Evolutionary conservation across 352 stramenopile genomes (phyloP), one percentile per base, ranked within the genome.

Genomic region (Pythium pyrilobum): DNA sequence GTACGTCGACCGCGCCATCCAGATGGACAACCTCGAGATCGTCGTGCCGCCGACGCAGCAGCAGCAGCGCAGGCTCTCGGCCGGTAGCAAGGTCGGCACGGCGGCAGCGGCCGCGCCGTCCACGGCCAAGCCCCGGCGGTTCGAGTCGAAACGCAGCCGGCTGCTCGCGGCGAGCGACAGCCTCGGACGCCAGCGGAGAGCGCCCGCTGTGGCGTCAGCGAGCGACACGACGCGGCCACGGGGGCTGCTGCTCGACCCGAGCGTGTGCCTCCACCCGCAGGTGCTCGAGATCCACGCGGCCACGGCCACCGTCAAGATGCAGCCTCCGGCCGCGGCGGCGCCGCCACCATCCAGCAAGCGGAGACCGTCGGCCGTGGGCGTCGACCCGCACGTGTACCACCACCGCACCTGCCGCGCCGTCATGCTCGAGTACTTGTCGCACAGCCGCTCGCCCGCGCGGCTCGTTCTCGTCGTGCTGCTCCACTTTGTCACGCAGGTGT

Each of bases 341-440:
- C n/a, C n/a, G n/a, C n/a, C n/a, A n/a, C n/a, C n/a, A n/a, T n/a
- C n/a, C n/a, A n/a, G n/a, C n/a, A n/a, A n/a, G n/a, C n/a, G n/a
- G n/a, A n/a, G n/a, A n/a, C 31, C 34, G 11, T 52, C 45, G 11
- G 32, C 45, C 3, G 41, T 32, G 2, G 31, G 18, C 39, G 24
- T 28, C 5, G 18, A 42, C 36, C 5, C 15, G 5, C 7, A 27
- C 25, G 5, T 24, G n/a, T 56, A 64, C 23, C 50, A 52, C 21
- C 23, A 49, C 27, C 45, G 52, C 28, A 47, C 48, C 12, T 66
- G 62, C 46, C 25, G 39, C 38, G 40, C 36, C 1, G 53, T 71
- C 13, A 29, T 76, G 24, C 56, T 62, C 20, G 67, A 76, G 49
- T 72, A 71, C 28, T 39, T 76, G 4, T 64, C 67, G 24, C 65